Evolutionary conservation across 139 green algal species (phyloP).

Genomic region (Chlamydomonas applanata): DNA sequence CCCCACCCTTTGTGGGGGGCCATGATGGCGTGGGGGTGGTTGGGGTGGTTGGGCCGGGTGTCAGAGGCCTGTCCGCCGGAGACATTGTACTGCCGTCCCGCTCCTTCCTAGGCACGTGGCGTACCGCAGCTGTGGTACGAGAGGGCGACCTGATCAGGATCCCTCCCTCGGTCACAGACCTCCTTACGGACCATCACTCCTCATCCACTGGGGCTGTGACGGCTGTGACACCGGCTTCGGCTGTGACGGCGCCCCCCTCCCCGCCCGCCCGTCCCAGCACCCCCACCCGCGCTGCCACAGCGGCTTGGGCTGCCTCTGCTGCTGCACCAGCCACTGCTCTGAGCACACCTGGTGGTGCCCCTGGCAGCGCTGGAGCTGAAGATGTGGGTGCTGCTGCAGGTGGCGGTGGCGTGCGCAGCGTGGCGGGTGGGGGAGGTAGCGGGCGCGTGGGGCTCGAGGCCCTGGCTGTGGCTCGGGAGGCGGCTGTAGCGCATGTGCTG

Average conservation of each 20-base stretch:
- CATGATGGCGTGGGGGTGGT: conserved; percentile 48
- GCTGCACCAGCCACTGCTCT: no score
- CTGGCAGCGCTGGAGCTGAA: background rate
- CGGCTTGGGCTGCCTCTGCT: background rate
- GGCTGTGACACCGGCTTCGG: background rate
- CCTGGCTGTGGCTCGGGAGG: conserved; percentile 63
- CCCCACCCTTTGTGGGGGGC: conserved; percentile 65
- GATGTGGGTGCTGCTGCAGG: background rate
- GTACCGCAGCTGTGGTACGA: background rate
- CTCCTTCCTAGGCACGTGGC: conserved; percentile 42
- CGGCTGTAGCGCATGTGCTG: conserved; percentile 82
- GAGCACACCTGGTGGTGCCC: background rate
- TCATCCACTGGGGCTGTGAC: conserved; percentile 14
- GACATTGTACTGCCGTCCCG: conserved; percentile 79
- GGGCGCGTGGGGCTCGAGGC: conserved; percentile 59
- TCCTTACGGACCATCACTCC: conserved; percentile 14
- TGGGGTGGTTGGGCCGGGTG: conserved; percentile 71
- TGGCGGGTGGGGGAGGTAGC: background rate
- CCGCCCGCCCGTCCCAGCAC: background rate
- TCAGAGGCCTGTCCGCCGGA: conserved; percentile 65
- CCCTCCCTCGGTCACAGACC: background rate
- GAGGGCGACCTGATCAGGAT: conserved; percentile 1
- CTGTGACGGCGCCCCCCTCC: background rate
- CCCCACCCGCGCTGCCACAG: background rate
- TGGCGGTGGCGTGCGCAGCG: background rate